A percentile compares a stretch with the other conserved stretches of the same genome.
Conservation (phyloP, 805 yeast genomes). For the Nakazawaea pomicola region DNA sequence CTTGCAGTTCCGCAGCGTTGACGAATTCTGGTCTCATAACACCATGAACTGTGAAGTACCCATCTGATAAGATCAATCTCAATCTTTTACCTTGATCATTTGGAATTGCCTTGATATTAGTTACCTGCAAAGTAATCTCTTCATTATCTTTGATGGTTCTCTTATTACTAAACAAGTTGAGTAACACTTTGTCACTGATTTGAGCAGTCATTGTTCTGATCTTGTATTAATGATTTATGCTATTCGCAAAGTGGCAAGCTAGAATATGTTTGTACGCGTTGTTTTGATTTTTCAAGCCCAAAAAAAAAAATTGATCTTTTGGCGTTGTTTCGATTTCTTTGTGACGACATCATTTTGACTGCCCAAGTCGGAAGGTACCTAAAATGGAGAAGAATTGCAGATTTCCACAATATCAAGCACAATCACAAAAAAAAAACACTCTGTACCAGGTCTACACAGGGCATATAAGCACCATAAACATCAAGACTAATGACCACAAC, state of each 20-base stretch:
- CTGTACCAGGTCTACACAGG: too few species aligned
- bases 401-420: too few species aligned
- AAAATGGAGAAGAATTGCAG: neutral
- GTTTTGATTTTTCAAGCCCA: neutral
- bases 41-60: constrained; percentile 44
- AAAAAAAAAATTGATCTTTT: neutral
- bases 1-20: constrained; percentile 37
- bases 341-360: neutral
- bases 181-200: constrained; percentile 7
- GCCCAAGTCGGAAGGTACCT: neutral
- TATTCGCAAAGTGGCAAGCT: too few species aligned
- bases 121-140: constrained; percentile 31
- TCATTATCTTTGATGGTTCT: constrained; percentile 16
- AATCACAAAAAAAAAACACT: too few species aligned
- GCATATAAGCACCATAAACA: too few species aligned
- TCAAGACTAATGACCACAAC: constrained; percentile 10
- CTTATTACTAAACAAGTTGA: constrained; percentile 18
- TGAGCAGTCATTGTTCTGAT: constrained; percentile 6
- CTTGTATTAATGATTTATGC: too few species aligned
- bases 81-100: constrained; percentile 37
- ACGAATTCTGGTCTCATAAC: constrained; percentile 45
- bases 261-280: constrained; percentile 2
- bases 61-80: constrained; percentile 48
- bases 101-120: constrained; percentile 30
- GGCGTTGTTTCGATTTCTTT: neutral